These are phyloP conservation scores for Pichia cactophila DNA, from an alignment of 1,139 yeast species.

Conservation along the genomic window DNA sequence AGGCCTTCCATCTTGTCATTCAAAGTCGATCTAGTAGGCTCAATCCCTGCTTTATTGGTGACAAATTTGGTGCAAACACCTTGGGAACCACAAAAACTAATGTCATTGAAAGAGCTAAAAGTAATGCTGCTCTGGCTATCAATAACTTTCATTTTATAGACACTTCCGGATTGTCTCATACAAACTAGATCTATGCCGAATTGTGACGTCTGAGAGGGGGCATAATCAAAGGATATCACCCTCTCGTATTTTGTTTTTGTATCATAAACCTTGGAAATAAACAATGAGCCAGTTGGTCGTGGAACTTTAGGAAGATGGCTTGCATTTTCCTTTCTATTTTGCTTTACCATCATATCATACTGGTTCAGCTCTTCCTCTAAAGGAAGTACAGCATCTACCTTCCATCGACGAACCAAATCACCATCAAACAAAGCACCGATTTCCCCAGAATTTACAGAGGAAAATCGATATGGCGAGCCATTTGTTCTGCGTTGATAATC, in stretches of 20 bases:
- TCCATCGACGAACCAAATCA: conserved; percentile 74
- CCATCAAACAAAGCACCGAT: conserved; percentile 78
- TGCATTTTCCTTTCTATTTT: conserved; percentile 17
- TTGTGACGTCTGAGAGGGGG: conserved; percentile 41
- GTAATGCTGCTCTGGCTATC: conserved; percentile 59
- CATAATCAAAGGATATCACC: conserved; percentile 79
- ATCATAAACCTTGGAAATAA: conserved; percentile 72
- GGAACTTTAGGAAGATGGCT: conserved; percentile 33
- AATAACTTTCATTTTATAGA: conserved; percentile 68
- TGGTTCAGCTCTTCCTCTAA: conserved; percentile 17
- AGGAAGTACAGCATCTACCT: conserved; percentile 55
- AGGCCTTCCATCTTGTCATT: background rate
- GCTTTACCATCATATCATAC: conserved; percentile 16
- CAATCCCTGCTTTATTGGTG: conserved; percentile 16
- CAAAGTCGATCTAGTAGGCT: background rate
- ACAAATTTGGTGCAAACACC: conserved; percentile 42
- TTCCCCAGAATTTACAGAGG: conserved; percentile 62
- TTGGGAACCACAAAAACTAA: conserved; percentile 59
- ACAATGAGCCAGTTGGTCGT: conserved; percentile 45
- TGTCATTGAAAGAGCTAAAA: conserved; percentile 67
- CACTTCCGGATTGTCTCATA: conserved; percentile 84
- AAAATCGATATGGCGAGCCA: conserved; percentile 61
- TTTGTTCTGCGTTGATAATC: conserved; percentile 56
- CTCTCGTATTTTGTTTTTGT: conserved; percentile 70
- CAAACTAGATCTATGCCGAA: conserved; percentile 49